Evolutionary conservation across 179 eudicot genomes (phyloP).

Genomic region (Gypsophila paniculata): DNA sequence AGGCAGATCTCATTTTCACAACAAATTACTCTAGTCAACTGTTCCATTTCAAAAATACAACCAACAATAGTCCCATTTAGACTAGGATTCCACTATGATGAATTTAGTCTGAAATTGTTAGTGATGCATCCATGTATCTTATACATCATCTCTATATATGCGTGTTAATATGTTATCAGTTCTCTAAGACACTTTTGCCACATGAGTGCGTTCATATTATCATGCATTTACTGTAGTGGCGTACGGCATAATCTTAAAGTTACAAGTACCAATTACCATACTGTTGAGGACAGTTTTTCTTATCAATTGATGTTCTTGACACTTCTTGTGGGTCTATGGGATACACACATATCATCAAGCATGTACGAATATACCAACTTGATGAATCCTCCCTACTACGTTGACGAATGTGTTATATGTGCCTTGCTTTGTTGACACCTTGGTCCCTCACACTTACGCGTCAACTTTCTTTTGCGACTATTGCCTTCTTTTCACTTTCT

Average conservation of each 20-base stretch:
- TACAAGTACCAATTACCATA: too few relatives aligned
- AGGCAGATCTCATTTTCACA: background rate
- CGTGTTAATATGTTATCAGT: background rate
- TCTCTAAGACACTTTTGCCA: background rate
- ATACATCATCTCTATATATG: background rate
- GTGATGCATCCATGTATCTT: background rate
- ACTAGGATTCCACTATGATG: background rate
- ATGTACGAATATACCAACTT: too few relatives aligned
- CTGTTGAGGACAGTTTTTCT: too few relatives aligned
- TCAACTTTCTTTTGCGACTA: background rate
- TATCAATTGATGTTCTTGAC: too few relatives aligned
- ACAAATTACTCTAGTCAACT: background rate
- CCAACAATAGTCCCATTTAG: background rate
- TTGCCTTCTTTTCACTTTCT: background rate
- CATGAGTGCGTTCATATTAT: too few relatives aligned
- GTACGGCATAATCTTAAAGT: too few relatives aligned
- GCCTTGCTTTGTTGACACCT: background rate
- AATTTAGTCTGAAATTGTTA: background rate
- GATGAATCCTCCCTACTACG: background rate
- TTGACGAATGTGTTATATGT: background rate
- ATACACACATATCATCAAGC: background rate
- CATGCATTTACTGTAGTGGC: too few relatives aligned
- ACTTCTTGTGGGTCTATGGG: background rate
- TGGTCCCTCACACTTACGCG: background rate
- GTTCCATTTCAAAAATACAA: background rate